Evolutionary conservation across 106 monocot genomes (phyloP).

Genomic region (Dendrobium nobile): DNA sequence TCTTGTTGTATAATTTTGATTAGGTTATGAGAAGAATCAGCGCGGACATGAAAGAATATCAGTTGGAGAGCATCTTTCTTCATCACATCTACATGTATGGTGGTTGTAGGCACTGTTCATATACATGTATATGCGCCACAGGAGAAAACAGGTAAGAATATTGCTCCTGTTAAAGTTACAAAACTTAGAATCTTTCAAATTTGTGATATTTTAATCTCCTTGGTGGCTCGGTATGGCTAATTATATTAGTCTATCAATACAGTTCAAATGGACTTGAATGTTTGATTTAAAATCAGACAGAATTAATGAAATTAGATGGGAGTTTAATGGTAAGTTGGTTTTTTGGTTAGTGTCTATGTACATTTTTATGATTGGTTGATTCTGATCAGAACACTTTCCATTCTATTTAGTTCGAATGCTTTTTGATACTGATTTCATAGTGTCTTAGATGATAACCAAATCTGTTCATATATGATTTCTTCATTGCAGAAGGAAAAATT

Average conservation of each 20-base stretch:
- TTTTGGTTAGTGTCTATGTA: neutral
- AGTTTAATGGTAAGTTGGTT: neutral
- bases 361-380: neutral
- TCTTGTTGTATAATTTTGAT: constrained; percentile 8
- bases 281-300: neutral
- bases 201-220: neutral
- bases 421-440: neutral
- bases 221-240: neutral
- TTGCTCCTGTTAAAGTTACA: neutral
- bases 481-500: neutral
- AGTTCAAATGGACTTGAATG: neutral
- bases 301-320: neutral
- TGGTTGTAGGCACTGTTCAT: constrained; percentile 92
- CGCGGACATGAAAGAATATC: constrained; percentile 92
- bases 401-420: neutral
- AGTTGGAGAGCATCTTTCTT: constrained; percentile 92
- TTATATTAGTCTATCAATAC: neutral
- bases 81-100: constrained; percentile 98
- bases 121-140: constrained; percentile 98
- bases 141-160: constrained; percentile 76
- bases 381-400: neutral
- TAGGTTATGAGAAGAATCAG: constrained; percentile 84
- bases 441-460: neutral
- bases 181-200: neutral
- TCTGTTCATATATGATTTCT: neutral